Base-by-base conservation (phyloP, 2,329 filamentous ascomycete species). In the Aspergillus fumigatiaffinis region DNA sequence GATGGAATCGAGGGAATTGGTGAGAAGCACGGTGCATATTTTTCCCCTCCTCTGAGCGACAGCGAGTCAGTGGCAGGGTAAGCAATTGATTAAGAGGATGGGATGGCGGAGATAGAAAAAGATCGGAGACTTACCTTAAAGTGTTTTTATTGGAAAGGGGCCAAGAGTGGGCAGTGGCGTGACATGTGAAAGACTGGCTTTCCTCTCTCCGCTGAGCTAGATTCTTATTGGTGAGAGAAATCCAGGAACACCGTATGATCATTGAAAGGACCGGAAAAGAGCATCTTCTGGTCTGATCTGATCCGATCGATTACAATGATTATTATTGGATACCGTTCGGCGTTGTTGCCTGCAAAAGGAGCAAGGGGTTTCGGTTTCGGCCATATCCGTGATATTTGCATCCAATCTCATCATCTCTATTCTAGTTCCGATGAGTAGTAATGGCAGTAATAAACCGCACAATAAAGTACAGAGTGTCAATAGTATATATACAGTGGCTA, bases 181-280 rank as follows among this genome's bases (percentile, higher is more conserved):
- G 69, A 70, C 68, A 70, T 71, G 68, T 70, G 68, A 70, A 68
- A 62, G 58, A 41, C 56, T 52, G 58, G 56, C 56, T 59, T 54
- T 59, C 59, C 60, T 53, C 10, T 12, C 57, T 60, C 53, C 52
- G 49, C 32, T 35, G 29, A 25, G 32, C 38, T 35, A 23, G 54
- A 50, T 38, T 7, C 32, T 38, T 17, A 38, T 38, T 38, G 32
- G 32, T 17, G 14, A 38, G 32, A 17, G 4, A 55, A 60, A 26
- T n/a, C 17, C 35, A 47, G 48, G 28, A 52, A 47, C 48, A 59
- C 51, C 55, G 57, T 59, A 57, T 55, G 54, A 59, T 57, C 23
- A 29, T 3, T 29, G 25, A 26, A 26, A 8, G 32, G 14, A 17
- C 14, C 32, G 32, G 32, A 38, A 38, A 38, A 38, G 32, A 38